phyloP scores from a whole-genome alignment of 768 basidiomycete species.

The Tubosaeta sp. region DNA sequence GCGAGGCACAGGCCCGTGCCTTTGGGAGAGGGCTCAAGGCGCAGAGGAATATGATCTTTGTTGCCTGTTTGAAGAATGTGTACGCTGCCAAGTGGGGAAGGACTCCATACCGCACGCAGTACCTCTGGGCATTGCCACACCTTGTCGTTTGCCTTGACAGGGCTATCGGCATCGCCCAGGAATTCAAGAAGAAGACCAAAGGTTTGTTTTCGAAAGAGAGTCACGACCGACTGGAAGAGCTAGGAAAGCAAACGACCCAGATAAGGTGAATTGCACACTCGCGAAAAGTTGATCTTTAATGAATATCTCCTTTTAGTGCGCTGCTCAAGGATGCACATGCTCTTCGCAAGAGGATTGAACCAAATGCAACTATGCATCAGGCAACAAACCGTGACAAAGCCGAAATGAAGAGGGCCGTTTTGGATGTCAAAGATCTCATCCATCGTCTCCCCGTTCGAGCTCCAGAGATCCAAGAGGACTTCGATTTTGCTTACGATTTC shows the following conservation, averaged over 20 bases:
- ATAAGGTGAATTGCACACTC: constrained; percentile 29
- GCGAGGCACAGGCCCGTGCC: constrained; percentile 3
- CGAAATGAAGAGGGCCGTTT: constrained; percentile 25
- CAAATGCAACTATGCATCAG: constrained; percentile 28
- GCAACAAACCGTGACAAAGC: constrained; percentile 13
- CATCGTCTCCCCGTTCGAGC: constrained; percentile 18
- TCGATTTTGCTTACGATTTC: constrained; percentile 31
- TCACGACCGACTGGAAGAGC: constrained; percentile 35
- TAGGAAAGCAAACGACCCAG: constrained; percentile 27
- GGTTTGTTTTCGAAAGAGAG: constrained; percentile 23
- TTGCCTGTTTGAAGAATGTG: constrained; percentile 26
- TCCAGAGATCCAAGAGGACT: constrained; percentile 21
- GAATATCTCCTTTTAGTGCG: constrained; percentile 14
- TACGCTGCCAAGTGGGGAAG: constrained; percentile 26
- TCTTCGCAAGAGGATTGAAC: constrained; percentile 32
- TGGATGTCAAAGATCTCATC: constrained; percentile 28
- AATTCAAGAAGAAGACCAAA: constrained; percentile 32
- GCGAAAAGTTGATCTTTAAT: not conserved
- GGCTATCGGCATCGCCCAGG: constrained; percentile 21
- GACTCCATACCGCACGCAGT: constrained; percentile 34
- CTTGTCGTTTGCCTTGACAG: constrained; percentile 39
- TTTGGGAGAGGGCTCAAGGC: constrained; percentile 17
- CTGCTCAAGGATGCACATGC: constrained; percentile 23
- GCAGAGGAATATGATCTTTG: constrained; percentile 23
- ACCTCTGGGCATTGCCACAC: constrained; percentile 36